These are phyloP conservation scores for Teunomyces stri DNA, from an alignment of 805 yeast species.

Conservation along the genomic window DNA sequence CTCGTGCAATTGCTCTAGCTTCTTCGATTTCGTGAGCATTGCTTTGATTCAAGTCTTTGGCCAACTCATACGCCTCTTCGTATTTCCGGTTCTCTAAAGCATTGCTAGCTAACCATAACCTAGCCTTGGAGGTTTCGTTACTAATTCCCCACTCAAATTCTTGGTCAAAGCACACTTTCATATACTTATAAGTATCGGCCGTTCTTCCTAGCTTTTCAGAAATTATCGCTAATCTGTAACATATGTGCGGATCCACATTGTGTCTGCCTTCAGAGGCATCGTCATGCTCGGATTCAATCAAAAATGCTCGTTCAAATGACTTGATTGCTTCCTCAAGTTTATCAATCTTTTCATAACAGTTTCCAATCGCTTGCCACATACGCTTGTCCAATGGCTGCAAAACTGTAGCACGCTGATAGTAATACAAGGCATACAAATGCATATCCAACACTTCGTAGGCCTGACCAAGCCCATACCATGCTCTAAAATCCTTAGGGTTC, in stretches of 20 bases:
- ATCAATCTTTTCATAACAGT: conserved; percentile 78
- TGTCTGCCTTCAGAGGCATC: conserved; percentile 18
- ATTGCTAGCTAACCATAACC: conserved; percentile 79
- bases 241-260: conserved; percentile 51
- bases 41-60: conserved; percentile 64
- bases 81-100: conserved; percentile 58
- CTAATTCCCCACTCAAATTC: conserved; percentile 63
- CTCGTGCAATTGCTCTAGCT: conserved; percentile 79
- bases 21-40: conserved; percentile 87
- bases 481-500: conserved; percentile 83
- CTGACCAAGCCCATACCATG: conserved; percentile 98
- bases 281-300: conserved; percentile 37
- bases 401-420: conserved; percentile 87
- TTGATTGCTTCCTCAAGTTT: conserved; percentile 72
- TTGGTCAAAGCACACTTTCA: conserved; percentile 66
- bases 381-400: conserved; percentile 85
- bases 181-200: conserved; percentile 55
- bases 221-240: conserved; percentile 67
- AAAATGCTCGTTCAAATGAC: conserved; percentile 75
- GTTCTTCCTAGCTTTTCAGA: conserved; percentile 55
- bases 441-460: conserved; percentile 96
- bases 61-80: conserved; percentile 68
- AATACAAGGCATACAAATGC: conserved; percentile 88
- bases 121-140: conserved; percentile 74
- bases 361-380: conserved; percentile 95